Percentiles rank a stretch among this genome's conserved stretches.
Evolutionary conservation across 2,329 filamentous ascomycete genomes (phyloP).

Genomic region (Sarocladium oryzae): DNA sequence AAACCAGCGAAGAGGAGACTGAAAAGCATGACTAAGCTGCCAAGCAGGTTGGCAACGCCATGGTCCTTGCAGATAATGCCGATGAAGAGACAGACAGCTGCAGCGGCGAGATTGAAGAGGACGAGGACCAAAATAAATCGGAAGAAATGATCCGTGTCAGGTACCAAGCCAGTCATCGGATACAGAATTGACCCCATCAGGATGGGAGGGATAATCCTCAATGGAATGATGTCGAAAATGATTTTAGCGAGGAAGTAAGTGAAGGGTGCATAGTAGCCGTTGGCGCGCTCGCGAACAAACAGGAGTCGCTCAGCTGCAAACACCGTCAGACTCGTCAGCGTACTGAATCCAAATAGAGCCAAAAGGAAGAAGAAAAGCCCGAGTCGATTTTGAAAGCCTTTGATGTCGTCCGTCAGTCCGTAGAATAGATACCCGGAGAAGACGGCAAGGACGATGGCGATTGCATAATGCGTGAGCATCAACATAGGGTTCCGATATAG

Average conservation of each 20-base stretch:
- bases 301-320: constrained; percentile 87
- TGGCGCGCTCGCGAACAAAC: constrained; percentile 89
- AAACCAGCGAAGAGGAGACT: constrained; percentile 91
- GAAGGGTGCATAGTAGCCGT: constrained; percentile 90
- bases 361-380: constrained; percentile 97
- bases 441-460: constrained; percentile 88
- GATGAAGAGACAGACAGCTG: constrained; percentile 90
- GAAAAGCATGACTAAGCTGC: constrained; percentile 95
- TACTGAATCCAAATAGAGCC: constrained; percentile 94
- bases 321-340: constrained; percentile 85
- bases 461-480: constrained; percentile 98
- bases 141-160: constrained; percentile 76
- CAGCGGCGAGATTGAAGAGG: constrained; percentile 91
- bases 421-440: constrained; percentile 96
- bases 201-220: constrained; percentile 90
- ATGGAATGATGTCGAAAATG: constrained; percentile 93
- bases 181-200: constrained; percentile 95
- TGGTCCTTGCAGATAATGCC: constrained; percentile 90
- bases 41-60: constrained; percentile 87
- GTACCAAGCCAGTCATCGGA: constrained; percentile 90
- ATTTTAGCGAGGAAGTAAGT: constrained; percentile 95
- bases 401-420: constrained; percentile 89
- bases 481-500: constrained; percentile 95
- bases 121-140: constrained; percentile 89
- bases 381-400: constrained; percentile 94